Conservation (phyloP, 129 eudicot species). For the Saposhnikovia divaricata region DNA sequence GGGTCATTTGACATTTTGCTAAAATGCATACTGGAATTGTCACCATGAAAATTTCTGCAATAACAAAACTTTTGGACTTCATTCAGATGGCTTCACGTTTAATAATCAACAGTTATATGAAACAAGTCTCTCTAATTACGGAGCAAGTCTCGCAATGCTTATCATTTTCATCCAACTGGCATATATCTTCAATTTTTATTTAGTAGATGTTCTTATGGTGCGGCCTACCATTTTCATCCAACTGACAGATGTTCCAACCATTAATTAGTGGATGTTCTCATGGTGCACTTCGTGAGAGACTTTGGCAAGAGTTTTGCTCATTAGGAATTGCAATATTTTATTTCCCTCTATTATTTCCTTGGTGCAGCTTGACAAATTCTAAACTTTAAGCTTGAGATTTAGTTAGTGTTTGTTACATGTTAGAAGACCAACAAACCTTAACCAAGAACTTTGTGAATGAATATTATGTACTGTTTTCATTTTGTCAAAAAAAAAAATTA, state of each 20-base stretch:
- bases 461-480: neutral
- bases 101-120: neutral
- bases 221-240: neutral
- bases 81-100: neutral
- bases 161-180: too few species aligned
- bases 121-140: neutral
- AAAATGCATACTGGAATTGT: neutral
- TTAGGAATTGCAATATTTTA: too few species aligned
- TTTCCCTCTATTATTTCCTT: neutral
- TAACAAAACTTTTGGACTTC: neutral
- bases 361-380: neutral
- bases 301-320: neutral
- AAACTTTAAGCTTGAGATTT: too few species aligned
- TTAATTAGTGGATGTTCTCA: too few species aligned
- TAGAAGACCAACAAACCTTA: neutral
- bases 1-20: neutral
- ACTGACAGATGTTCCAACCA: too few species aligned
- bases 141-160: neutral
- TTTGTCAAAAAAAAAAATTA: too few species aligned
- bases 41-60: too few species aligned
- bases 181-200: too few species aligned
- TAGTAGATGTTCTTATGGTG: too few species aligned
- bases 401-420: neutral
- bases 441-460: too few species aligned
- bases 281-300: neutral